Evolutionary conservation across 208 protist species (phyloP).

Genomic region (Acanthamoeba castellanii): DNA sequence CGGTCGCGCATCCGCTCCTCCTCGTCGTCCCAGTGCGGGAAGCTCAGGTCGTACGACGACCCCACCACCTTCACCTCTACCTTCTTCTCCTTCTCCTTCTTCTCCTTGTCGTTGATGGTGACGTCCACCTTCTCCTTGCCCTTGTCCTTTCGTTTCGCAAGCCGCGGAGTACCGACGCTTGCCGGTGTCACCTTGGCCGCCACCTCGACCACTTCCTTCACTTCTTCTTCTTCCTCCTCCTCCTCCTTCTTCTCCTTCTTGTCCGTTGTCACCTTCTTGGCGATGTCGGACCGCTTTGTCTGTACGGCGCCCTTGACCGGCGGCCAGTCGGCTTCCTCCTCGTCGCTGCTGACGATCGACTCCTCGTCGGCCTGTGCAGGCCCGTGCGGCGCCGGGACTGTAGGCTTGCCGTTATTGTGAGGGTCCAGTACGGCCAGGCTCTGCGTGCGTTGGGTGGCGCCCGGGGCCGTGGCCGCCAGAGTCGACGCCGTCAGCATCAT

Average conservation of each 20-base stretch:
- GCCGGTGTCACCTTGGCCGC: too few relatives aligned
- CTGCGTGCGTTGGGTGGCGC: neutral
- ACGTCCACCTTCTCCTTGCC: neutral
- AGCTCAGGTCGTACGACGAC: neutral
- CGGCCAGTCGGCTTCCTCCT: neutral
- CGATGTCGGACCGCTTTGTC: neutral
- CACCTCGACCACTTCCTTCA: neutral
- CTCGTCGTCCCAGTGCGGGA: neutral
- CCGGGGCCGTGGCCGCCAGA: neutral
- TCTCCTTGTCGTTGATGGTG: neutral
- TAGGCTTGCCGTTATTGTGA: neutral
- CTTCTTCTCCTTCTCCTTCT: neutral
- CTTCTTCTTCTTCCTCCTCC: too few relatives aligned
- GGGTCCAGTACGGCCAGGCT: neutral
- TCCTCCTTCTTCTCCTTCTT: neutral
- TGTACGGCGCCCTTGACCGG: neutral
- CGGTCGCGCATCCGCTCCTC: neutral
- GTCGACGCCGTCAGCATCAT: slow-evolving; percentile 59
- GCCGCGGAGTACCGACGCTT: neutral
- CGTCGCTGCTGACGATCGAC: neutral
- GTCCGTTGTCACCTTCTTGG: neutral
- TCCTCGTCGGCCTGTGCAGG: neutral
- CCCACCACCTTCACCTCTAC: neutral
- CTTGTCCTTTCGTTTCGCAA: neutral
- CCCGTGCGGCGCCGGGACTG: neutral